Base-by-base conservation (phyloP, 2,329 filamentous ascomycete genomes). In the Phyllosticta capitalensis region DNA sequence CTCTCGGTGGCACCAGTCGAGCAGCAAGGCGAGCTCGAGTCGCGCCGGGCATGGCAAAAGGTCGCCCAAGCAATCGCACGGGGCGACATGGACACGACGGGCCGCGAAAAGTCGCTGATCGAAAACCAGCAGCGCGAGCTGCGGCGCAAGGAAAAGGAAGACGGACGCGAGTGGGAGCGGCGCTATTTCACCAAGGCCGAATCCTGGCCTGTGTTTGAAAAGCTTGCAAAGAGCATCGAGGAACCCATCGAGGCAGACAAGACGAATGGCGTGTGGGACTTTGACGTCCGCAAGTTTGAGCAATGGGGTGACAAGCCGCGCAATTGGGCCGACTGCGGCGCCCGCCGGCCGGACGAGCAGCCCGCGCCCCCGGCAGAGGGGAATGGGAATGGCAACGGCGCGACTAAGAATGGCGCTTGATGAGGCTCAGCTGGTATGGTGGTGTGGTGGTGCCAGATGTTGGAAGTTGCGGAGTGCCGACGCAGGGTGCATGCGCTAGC, bases 1-100 rank as follows among this genome's bases (percentile, higher is more conserved):
- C 83, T 96, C 49, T 81, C 76, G 14, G 79, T 96, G 55, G 83
- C 85, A 0, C 83, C 88, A 0, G 69, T 95, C 57, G 87, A 91
- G 61, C 74, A 88, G 65, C 92, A 96, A 75, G 88, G 95, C 70
- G 84, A 90, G 10, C 86, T 94, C 64, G 92, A 97, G 76, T 90
- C 89, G 14, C 85, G 92, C 53, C 84, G 89, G 61, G 92, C 92
- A 3, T 97, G 92, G 94, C 78, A 82, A 63, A 89, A 89, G 68
- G 92, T 97, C 24, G 90, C 90, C 0, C 82, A 83, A 28, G 90
- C 86, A 53, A 94, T 97, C 67, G 80, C 83, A 60, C 83, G 81
- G 65, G 89, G 90, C 61, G 90, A 96, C 72, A 90, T 96, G 82
- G 90, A 96, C 65, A 77, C 82, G 4, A 90, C 90, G 0, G 84